Percentiles rank a stretch among this genome's conserved stretches.
phyloP scores from a whole-genome alignment of 106 monocot species.

The Alisma plantagoaquatica region DNA sequence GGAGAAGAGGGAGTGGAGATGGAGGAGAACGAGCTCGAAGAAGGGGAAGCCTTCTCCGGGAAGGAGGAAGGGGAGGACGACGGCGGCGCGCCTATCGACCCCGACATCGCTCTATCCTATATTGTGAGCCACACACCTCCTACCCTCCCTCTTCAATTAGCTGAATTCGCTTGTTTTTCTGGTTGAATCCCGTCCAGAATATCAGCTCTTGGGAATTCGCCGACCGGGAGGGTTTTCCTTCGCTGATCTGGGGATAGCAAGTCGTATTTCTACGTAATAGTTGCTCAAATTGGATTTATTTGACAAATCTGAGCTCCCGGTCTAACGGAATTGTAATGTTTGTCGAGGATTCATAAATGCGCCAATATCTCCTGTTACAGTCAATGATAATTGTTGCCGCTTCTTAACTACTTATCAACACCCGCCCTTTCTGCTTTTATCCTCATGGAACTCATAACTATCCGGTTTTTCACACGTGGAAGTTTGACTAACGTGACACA shows the following conservation, averaged over 20 bases:
- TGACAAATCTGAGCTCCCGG: not conserved
- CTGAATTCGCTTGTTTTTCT: not conserved
- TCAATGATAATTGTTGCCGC: not conserved
- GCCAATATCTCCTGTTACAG: no score
- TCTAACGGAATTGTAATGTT: no score
- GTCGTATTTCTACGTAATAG: not conserved
- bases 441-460: not conserved
- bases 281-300: not conserved
- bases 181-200: not conserved
- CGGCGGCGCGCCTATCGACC: slow-evolving; percentile 6
- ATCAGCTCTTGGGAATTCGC: not conserved
- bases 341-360: no score
- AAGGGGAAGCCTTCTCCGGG: slow-evolving; percentile 12
- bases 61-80: slow-evolving; percentile 4
- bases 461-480: not conserved
- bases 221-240: no score
- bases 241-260: no score
- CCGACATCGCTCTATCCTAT: slow-evolving; percentile 15
- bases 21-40: slow-evolving; percentile 19
- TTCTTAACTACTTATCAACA: not conserved
- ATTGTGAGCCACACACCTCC: slow-evolving; percentile 10
- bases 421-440: not conserved
- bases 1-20: not conserved
- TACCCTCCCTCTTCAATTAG: not conserved
- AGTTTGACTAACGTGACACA: no score